Conservation (phyloP, 2,329 filamentous ascomycete genomes). For the Dothidotthia symphoricarpi region DNA sequence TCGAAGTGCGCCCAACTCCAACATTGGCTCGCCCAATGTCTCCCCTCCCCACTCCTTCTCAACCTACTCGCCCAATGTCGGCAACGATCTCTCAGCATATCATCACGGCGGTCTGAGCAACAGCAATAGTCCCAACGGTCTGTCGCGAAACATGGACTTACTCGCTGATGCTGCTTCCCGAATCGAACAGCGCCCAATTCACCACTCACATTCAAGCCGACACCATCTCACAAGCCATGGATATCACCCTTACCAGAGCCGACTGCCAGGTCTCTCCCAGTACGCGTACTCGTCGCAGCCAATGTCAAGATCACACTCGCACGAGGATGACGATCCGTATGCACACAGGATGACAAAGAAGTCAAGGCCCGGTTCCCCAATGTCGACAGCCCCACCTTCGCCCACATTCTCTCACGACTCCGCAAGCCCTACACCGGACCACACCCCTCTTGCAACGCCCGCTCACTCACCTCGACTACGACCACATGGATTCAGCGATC, state of each 20-base stretch:
- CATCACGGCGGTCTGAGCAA: constrained; percentile 36
- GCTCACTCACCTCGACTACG: constrained; percentile 90
- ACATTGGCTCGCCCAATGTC: constrained; percentile 88
- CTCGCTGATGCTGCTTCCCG: constrained; percentile 68
- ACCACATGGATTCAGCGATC: constrained; percentile 66
- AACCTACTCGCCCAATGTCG: constrained; percentile 58
- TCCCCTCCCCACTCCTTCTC: constrained; percentile 88
- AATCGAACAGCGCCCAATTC: constrained; percentile 60
- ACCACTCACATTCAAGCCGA: constrained; percentile 41
- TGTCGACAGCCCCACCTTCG: constrained; percentile 92
- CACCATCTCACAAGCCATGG: constrained; percentile 44
- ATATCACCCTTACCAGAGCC: constrained; percentile 53
- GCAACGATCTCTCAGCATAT: constrained; percentile 59
- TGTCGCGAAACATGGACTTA: constrained; percentile 62
- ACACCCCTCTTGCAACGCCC: constrained; percentile 96
- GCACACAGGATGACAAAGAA: constrained; percentile 75
- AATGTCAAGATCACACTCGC: constrained; percentile 86
- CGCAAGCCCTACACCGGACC: constrained; percentile 89
- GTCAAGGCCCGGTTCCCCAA: constrained; percentile 88
- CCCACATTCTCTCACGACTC: constrained; percentile 97
- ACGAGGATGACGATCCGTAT: constrained; percentile 81
- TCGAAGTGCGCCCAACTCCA: constrained; percentile 82
- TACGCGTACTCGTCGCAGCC: constrained; percentile 69
- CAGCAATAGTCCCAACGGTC: constrained; percentile 49
- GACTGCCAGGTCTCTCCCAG: constrained; percentile 56